Evolutionary conservation across 345 rosid species (phyloP).

Genomic region (Brassica rapa): DNA sequence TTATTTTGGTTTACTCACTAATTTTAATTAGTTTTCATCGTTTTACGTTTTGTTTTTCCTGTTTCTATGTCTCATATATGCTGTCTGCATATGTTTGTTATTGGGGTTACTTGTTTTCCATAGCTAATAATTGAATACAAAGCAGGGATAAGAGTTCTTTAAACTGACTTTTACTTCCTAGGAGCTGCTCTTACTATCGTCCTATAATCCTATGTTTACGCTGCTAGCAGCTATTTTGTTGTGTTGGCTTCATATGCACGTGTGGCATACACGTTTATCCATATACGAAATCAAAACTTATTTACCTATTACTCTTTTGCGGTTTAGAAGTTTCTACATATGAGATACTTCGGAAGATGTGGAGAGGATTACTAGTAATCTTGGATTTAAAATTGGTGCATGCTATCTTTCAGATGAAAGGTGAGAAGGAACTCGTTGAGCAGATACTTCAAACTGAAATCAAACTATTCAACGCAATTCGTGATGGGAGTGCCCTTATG

Average conservation of each 20-base stretch:
- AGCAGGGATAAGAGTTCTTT: background rate
- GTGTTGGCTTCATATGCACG: slow-evolving; percentile 3
- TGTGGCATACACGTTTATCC: slow-evolving; percentile 2
- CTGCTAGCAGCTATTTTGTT: background rate
- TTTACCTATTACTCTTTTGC: background rate
- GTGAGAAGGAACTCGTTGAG: slow-evolving; percentile 88
- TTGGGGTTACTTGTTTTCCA: background rate
- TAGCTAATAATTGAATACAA: background rate
- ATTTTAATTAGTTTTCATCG: slow-evolving; percentile 4
- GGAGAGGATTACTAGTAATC: slow-evolving; percentile 12
- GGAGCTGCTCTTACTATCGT: background rate
- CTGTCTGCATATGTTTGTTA: background rate
- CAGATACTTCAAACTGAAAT: slow-evolving; percentile 89
- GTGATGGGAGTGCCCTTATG: slow-evolving; percentile 95
- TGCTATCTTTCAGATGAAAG: slow-evolving; percentile 76
- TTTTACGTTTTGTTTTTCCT: background rate
- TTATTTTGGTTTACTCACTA: background rate
- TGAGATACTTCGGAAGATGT: slow-evolving; percentile 2
- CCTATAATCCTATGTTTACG: background rate
- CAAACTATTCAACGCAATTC: slow-evolving; percentile 77
- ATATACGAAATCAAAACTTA: background rate
- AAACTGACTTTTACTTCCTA: slow-evolving; percentile 10
- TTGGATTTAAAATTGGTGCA: background rate
- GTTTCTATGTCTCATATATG: slow-evolving; percentile 5
- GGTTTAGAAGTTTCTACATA: slow-evolving; percentile 1